These are phyloP conservation scores for Arachis stenosperma DNA, from an alignment of 306 rosid species.

Conservation along the genomic window DNA sequence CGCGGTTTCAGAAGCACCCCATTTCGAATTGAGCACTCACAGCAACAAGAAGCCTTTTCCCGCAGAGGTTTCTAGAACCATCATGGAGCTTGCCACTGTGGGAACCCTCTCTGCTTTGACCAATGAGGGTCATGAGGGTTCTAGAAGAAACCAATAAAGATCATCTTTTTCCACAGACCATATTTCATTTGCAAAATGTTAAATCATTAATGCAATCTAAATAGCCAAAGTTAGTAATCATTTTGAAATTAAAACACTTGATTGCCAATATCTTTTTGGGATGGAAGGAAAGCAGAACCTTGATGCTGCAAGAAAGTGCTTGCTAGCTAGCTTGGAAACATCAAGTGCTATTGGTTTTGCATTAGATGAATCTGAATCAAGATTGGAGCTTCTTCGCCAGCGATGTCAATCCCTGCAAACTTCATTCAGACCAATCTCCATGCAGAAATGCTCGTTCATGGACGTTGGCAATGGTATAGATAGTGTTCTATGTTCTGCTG, in stretches of 20 bases:
- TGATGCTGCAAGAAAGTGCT: slow-evolving; percentile 51
- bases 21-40: slow-evolving; percentile 45
- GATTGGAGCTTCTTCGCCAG: slow-evolving; percentile 52
- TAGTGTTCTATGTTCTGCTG: slow-evolving; percentile 66
- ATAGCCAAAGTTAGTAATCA: slow-evolving; percentile 35
- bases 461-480: slow-evolving; percentile 53
- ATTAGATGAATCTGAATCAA: slow-evolving; percentile 54
- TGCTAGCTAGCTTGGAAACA: slow-evolving; percentile 61
- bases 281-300: slow-evolving; percentile 48
- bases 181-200: not conserved
- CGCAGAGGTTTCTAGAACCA: slow-evolving; percentile 85
- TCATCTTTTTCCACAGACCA: slow-evolving; percentile 27
- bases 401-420: slow-evolving; percentile 57
- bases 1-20: slow-evolving; percentile 51
- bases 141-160: slow-evolving; percentile 51
- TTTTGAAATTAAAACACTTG: slow-evolving; percentile 28
- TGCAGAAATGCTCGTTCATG: slow-evolving; percentile 33
- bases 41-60: slow-evolving; percentile 65
- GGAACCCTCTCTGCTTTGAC: slow-evolving; percentile 74
- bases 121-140: slow-evolving; percentile 43
- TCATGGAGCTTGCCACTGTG: slow-evolving; percentile 71
- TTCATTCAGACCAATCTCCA: slow-evolving; percentile 38
- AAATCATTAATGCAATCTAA: slow-evolving; percentile 36
- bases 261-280: slow-evolving; percentile 45
- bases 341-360: slow-evolving; percentile 52